Base-by-base conservation (phyloP, 495 filamentous ascomycete genomes). In the Tuber indicum region DNA sequence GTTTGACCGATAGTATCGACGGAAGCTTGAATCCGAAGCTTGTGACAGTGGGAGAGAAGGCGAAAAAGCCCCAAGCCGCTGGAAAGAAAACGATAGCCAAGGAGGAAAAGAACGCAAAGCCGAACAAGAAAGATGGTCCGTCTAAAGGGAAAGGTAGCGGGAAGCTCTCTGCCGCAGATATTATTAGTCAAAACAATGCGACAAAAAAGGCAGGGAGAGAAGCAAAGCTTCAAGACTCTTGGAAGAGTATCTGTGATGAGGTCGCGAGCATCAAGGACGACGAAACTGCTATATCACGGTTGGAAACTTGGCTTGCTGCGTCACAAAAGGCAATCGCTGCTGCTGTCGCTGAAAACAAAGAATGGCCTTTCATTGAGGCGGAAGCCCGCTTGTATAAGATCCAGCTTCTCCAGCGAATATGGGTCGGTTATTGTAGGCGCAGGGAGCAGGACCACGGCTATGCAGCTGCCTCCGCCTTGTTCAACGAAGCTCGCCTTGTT, bases 1-100 rank as follows among this genome's bases (percentile, higher is more conserved):
- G 91, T 84, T 84, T 94, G 42, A 92, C 90, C 0, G 90, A 91
- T 73, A 84, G 93, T n/a, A 91, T 89, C 0, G 90, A 90, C 74
- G 86, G 89, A 16, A 85, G 86, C 9, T 90, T 91, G 1, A 91
- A 89, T 73, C 75, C 79, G 72, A 78, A 72, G n/a, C 77, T 83
- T 43, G 86, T 84, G 10, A 76, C 72, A 16, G 79, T 75, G 43
- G 80, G 80, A 26, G 75, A 77, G 72, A 84, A 58, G 77, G 77
- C 62, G 26, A 70, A 69, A 8, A 76, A 76, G 66, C 19, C 44
- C 23, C 46, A 21, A 72, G 41, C 70, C 9, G 23, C 69, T 44
- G 77, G 71, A 36, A 80, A 78, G 70, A 71, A 78, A 41, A 76
- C 42, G 8, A 12, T n/a, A 7, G 26, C 12, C 58, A 66, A 66